These are phyloP conservation scores for Groenewaldozyma salmanticensis DNA, from an alignment of 805 yeast species.

Conservation along the genomic window DNA sequence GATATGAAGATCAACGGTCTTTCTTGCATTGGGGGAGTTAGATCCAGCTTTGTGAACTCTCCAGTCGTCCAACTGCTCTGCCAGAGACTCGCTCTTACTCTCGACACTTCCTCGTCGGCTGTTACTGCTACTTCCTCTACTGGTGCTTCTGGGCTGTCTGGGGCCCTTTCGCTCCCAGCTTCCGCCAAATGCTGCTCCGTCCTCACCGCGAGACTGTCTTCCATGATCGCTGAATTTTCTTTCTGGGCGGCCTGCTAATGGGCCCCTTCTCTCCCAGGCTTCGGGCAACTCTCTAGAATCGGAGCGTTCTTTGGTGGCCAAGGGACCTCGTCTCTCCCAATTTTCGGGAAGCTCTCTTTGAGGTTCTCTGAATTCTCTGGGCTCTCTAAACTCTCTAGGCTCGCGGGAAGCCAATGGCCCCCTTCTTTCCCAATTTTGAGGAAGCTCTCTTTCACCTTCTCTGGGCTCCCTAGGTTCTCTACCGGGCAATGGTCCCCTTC, in stretches of 20 bases:
- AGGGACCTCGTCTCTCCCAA: slow-evolving; percentile 28
- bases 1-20: slow-evolving; percentile 18
- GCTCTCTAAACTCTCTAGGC: too few species aligned
- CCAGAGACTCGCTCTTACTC: slow-evolving; percentile 4
- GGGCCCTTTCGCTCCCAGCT: background rate
- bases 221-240: background rate
- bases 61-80: slow-evolving; percentile 23
- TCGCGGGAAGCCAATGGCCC: background rate
- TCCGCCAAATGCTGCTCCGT: background rate
- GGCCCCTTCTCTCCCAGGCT: background rate
- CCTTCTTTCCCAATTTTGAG: slow-evolving; percentile 1
- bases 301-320: slow-evolving; percentile 14
- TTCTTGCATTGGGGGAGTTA: slow-evolving; percentile 17
- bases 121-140: slow-evolving; percentile 35
- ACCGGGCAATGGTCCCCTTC: slow-evolving; percentile 23
- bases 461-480: slow-evolving; percentile 10
- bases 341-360: slow-evolving; percentile 9
- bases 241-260: background rate
- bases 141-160: background rate
- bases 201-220: background rate
- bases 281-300: slow-evolving; percentile 12
- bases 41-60: slow-evolving; percentile 16
- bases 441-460: slow-evolving; percentile 13
- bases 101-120: slow-evolving; percentile 46
- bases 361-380: background rate